These are phyloP conservation scores for Penicillium oxalicum DNA, from an alignment of 2,329 filamentous ascomycete genomes.

Conservation along the genomic window DNA sequence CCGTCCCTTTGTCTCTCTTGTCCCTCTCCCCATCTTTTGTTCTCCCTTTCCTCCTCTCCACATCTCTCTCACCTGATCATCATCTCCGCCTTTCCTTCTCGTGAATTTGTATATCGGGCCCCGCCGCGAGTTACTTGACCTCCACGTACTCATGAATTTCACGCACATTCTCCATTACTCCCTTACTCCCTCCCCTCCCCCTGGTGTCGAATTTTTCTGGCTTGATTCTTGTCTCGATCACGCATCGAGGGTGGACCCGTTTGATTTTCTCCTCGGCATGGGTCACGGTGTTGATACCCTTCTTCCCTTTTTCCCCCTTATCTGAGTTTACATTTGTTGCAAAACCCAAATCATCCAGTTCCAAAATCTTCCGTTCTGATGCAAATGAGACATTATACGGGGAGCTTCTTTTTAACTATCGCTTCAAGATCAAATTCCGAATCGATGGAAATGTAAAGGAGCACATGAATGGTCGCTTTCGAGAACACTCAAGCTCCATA, in stretches of 20 bases:
- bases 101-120: conserved; percentile 11
- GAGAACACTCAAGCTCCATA: too few species aligned
- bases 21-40: too few species aligned
- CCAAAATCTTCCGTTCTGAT: neutral
- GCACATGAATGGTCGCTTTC: too few species aligned
- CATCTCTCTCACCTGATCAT: too few species aligned
- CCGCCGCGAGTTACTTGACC: conserved; percentile 7
- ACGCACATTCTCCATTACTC: conserved; percentile 20
- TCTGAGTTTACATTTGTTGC: conserved; percentile 24
- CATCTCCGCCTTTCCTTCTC: neutral
- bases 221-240: conserved; percentile 6
- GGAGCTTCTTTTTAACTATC: too few species aligned
- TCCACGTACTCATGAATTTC: conserved; percentile 32
- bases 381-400: too few species aligned
- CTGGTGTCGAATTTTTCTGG: neutral
- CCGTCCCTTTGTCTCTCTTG: neutral
- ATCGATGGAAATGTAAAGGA: too few species aligned
- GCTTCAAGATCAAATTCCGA: too few species aligned
- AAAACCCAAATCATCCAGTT: neutral
- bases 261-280: conserved; percentile 27
- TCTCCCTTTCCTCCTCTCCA: too few species aligned
- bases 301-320: conserved; percentile 20
- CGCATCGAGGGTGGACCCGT: conserved; percentile 6
- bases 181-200: conserved; percentile 6
- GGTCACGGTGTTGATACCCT: conserved; percentile 42